Percentiles rank a stretch among this genome's conserved stretches.
Conservation (phyloP, 108 stramenopile genomes). For the Seminavis robusta region DNA sequence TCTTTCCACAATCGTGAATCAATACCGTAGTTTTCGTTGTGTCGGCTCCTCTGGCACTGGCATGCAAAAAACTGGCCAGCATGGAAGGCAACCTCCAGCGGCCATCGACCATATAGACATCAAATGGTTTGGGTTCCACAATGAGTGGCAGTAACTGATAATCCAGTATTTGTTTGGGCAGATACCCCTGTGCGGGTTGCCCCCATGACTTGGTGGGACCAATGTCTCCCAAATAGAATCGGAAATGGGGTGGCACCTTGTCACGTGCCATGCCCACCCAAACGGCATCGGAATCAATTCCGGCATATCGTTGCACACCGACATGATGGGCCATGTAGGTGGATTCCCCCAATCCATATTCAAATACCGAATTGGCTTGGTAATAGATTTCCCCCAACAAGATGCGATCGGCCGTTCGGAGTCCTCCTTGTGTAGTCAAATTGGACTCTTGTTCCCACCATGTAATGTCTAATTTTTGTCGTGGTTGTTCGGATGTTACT, state of each 20-base stretch:
- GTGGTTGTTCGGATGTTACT: no score
- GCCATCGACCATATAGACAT: constrained; percentile 51
- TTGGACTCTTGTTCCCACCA: background rate
- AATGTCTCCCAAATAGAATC: constrained; percentile 44
- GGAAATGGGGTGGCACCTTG: constrained; percentile 16
- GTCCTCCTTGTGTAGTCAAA: constrained; percentile 16
- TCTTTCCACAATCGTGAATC: constrained; percentile 19
- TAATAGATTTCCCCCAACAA: constrained; percentile 29
- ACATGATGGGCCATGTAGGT: constrained; percentile 34
- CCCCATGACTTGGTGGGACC: constrained; percentile 24
- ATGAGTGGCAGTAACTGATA: constrained; percentile 34
- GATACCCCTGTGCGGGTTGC: constrained; percentile 6
- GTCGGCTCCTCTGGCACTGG: constrained; percentile 16
- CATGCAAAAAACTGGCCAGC: constrained; percentile 31
- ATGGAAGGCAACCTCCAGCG: constrained; percentile 33
- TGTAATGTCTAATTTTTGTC: no score
- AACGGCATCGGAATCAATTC: constrained; percentile 38
- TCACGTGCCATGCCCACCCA: constrained; percentile 32
- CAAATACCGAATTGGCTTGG: constrained; percentile 42
- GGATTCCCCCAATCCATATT: constrained; percentile 51
- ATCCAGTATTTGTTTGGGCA: constrained; percentile 16
- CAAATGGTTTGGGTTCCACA: constrained; percentile 32
- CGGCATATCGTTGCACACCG: constrained; percentile 36
- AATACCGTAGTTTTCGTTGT: constrained; percentile 8
- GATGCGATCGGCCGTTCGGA: constrained; percentile 29